These are phyloP conservation scores for Eimeria necatrix DNA, from an alignment of 169 alveolate genomes.

Conservation along the genomic window DNA sequence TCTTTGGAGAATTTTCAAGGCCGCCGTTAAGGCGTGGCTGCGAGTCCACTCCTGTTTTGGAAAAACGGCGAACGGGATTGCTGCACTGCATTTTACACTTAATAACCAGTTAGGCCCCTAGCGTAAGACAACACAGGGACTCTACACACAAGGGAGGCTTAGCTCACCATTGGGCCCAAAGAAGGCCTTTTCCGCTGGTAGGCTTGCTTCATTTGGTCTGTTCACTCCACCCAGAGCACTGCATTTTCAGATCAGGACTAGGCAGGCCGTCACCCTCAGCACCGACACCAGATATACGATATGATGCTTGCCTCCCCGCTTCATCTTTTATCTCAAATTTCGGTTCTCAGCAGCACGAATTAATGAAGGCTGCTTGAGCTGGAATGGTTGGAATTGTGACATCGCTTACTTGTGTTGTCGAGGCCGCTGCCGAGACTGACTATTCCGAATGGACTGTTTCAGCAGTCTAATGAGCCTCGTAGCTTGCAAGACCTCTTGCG, in stretches of 20 bases:
- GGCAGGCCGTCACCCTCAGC: background rate
- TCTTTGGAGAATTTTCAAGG: slow-evolving; percentile 34
- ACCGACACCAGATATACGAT: background rate
- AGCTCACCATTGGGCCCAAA: slow-evolving; percentile 24
- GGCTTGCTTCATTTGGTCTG: slow-evolving; percentile 7
- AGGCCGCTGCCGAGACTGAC: slow-evolving; percentile 12
- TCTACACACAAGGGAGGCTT: too few species aligned
- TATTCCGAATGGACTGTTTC: slow-evolving; percentile 56
- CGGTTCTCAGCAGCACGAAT: background rate
- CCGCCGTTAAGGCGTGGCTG: background rate
- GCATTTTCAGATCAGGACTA: background rate
- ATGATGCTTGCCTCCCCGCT: background rate
- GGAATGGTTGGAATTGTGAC: too few species aligned
- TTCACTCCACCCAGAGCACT: background rate
- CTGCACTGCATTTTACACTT: background rate
- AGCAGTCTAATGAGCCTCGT: slow-evolving; percentile 55
- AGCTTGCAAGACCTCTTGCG: slow-evolving; percentile 68
- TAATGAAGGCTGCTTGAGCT: background rate
- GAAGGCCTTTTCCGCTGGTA: background rate
- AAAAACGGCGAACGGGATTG: background rate
- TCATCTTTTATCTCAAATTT: background rate
- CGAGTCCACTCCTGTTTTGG: background rate
- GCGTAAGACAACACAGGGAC: too few species aligned
- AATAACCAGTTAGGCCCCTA: too few species aligned
- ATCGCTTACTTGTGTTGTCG: slow-evolving; percentile 39